These are phyloP conservation scores for Hygrocybe punicea DNA, from an alignment of 768 basidiomycete species.

Conservation along the genomic window DNA sequence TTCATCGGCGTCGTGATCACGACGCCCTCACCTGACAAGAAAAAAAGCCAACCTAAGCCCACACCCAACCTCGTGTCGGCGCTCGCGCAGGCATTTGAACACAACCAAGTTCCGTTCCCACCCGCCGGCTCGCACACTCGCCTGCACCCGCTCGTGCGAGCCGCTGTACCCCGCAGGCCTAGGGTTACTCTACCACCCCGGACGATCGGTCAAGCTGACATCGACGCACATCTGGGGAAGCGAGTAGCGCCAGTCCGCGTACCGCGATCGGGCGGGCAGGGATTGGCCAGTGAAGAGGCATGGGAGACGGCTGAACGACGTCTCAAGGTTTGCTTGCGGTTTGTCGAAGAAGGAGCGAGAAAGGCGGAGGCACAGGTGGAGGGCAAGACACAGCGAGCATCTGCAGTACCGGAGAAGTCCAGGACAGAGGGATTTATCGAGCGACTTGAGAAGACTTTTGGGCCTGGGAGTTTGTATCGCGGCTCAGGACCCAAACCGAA, in stretches of 20 bases:
- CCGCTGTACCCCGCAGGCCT: no score
- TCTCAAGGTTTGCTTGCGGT: neutral
- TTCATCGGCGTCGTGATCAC: conserved; percentile 2
- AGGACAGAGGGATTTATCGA: neutral
- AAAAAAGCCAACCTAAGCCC: neutral
- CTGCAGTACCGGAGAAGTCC: neutral
- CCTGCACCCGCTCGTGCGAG: neutral
- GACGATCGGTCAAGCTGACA: neutral
- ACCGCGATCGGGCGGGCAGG: neutral
- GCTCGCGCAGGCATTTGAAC: neutral
- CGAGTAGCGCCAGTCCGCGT: neutral
- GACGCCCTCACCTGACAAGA: neutral
- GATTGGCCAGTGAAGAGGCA: neutral
- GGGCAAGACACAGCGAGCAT: neutral
- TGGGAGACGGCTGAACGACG: neutral
- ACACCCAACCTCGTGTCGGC: neutral
- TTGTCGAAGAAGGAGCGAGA: neutral
- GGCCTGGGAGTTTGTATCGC: conserved; percentile 8
- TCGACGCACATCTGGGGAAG: neutral
- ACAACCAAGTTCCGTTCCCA: neutral
- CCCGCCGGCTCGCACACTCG: neutral
- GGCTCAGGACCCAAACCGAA: conserved; percentile 7
- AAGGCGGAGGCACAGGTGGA: neutral
- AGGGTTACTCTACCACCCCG: no score
- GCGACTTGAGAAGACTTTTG: conserved; percentile 7